phyloP scores from a whole-genome alignment of 495 filamentous ascomycete genomes.

The Aspergillus biplanus region DNA sequence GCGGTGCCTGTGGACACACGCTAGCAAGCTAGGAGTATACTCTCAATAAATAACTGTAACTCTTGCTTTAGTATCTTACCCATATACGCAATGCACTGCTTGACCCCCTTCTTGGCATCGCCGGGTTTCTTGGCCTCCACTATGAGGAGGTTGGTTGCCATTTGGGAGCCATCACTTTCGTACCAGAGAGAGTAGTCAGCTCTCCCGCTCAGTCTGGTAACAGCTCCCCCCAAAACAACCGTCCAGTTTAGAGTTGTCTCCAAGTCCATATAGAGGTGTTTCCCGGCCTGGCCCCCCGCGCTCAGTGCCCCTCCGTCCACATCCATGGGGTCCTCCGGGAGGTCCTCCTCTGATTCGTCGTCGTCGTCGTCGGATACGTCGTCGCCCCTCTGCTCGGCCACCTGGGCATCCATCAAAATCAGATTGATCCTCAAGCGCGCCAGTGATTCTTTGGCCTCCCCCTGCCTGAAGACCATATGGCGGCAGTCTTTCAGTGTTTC shows the following conservation, averaged over 20 bases:
- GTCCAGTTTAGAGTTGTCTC: not conserved
- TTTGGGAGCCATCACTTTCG: not conserved
- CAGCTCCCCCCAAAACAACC: not conserved
- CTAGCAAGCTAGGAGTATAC: not conserved
- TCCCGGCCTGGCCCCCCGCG: not conserved
- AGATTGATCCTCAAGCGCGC: not conserved
- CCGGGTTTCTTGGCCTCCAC: not conserved
- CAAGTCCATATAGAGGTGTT: not conserved
- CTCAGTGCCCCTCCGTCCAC: not conserved
- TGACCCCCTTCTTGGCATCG: not conserved
- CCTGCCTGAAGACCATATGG: not conserved
- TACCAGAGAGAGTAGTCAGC: not conserved
- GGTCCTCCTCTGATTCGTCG: too few relatives aligned
- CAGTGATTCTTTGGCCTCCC: not conserved
- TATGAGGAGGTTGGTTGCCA: not conserved
- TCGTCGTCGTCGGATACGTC: not conserved
- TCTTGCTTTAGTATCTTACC: not conserved
- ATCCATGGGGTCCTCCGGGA: not conserved
- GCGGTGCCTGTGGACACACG: not conserved
- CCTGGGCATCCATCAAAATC: not conserved
- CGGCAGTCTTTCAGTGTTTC: not conserved
- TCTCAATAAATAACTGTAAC: not conserved
- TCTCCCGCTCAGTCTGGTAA: not conserved
- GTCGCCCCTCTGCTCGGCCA: not conserved
- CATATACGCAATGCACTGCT: not conserved